Percentiles rank a stretch among this genome's conserved stretches.
These are phyloP conservation scores for Endoconidiophora laricicola DNA, from an alignment of 2,329 filamentous ascomycete genomes.

Conservation along the genomic window DNA sequence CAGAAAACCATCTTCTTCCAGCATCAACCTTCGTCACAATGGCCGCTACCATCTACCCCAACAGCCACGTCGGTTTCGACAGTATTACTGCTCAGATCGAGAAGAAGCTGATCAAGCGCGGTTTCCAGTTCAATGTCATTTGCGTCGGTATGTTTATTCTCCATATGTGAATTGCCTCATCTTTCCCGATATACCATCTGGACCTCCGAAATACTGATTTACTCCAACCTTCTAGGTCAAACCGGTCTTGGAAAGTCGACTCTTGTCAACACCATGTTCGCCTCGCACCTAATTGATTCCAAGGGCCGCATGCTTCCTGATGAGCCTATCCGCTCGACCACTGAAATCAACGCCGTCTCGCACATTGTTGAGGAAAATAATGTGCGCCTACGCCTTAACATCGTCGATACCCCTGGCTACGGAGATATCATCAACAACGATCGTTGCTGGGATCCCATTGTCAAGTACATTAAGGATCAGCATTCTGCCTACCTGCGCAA, in stretches of 20 bases:
- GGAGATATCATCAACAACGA: conserved; percentile 99
- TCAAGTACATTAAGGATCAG: conserved; percentile 99
- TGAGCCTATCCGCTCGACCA: conserved; percentile 86
- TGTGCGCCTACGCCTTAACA: conserved; percentile 91
- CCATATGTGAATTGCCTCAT: not conserved
- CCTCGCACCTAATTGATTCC: conserved; percentile 96
- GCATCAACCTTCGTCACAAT: conserved; percentile 25
- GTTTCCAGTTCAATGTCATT: conserved; percentile 99
- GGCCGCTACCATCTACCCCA: conserved; percentile 59
- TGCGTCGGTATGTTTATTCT: conserved; percentile 67
- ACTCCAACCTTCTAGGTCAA: conserved; percentile 47
- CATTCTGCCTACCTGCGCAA: conserved; percentile 98
- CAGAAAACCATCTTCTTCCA: conserved; percentile 15
- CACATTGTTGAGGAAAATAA: conserved; percentile 99
- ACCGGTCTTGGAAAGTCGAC: conserved; percentile 98
- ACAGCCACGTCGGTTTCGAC: conserved; percentile 99
- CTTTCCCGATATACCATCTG: not conserved
- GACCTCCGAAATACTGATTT: not conserved
- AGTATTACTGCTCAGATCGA: conserved; percentile 99
- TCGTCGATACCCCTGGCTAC: conserved; percentile 96
- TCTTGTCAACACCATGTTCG: conserved; percentile 99
- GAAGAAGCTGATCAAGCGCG: conserved; percentile 97
- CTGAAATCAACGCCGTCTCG: conserved; percentile 93
- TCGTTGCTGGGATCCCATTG: conserved; percentile 99
- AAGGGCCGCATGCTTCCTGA: conserved; percentile 89